Percentiles rank a stretch among this genome's conserved stretches.
These are phyloP conservation scores for Biscutella auriculata DNA, from an alignment of 441 rosid species.

Conservation along the genomic window DNA sequence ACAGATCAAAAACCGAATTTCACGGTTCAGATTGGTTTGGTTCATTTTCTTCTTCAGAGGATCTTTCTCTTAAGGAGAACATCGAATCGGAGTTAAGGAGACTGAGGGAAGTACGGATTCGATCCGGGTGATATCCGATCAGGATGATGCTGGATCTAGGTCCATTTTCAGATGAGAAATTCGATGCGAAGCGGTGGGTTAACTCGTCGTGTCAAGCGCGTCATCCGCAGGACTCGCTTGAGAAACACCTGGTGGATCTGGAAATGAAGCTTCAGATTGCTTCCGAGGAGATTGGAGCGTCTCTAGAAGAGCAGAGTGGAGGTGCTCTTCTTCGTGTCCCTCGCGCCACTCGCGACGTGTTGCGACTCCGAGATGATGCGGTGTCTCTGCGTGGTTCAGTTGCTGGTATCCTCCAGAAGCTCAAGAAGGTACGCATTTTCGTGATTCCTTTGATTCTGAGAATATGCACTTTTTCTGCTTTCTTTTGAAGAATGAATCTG, in stretches of 20 bases:
- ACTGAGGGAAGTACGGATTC: background rate
- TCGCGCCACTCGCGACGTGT: slow-evolving; percentile 83
- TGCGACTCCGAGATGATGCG: slow-evolving; percentile 92
- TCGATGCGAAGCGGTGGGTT: slow-evolving; percentile 96
- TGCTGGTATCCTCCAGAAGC: slow-evolving; percentile 80
- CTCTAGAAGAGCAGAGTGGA: slow-evolving; percentile 90
- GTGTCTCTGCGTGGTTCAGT: slow-evolving; percentile 69
- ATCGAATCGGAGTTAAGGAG: background rate
- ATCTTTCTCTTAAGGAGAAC: background rate
- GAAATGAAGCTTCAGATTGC: slow-evolving; percentile 99
- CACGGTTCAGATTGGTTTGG: slow-evolving; percentile 13
- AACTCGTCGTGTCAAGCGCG: slow-evolving; percentile 73
- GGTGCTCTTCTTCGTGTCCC: slow-evolving; percentile 89
- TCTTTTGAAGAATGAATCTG: background rate
- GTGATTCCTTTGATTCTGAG: background rate
- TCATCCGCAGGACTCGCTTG: slow-evolving; percentile 77
- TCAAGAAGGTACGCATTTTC: slow-evolving; percentile 52
- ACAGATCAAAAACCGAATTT: background rate
- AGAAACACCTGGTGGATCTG: slow-evolving; percentile 85
- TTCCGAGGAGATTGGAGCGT: slow-evolving; percentile 90
- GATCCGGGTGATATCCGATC: background rate
- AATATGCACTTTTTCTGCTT: background rate
- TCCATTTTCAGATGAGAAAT: slow-evolving; percentile 85
- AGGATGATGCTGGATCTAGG: slow-evolving; percentile 84
- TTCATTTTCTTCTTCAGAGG: slow-evolving; percentile 1